Base-by-base conservation (phyloP, 2,329 filamentous ascomycete species). In the Cryphonectria japonica region DNA sequence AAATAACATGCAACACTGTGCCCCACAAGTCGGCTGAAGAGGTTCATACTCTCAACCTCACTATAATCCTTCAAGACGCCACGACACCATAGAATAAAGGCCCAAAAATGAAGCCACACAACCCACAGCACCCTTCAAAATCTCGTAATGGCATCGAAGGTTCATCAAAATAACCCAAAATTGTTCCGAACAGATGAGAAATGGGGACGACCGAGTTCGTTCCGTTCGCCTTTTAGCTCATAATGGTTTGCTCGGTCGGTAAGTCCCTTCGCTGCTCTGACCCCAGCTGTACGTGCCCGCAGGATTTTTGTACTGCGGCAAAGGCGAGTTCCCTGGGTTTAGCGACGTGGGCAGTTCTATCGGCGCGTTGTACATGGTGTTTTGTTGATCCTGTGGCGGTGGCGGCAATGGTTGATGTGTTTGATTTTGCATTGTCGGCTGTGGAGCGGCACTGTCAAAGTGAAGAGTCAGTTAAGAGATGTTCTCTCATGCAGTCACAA, bases 291-390 rank as follows among this genome's bases (percentile, higher is more conserved):
- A 79, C 68, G 65, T 73, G 73, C 71, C 73, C 37, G 57, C 65
- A 9, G 34, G 5, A 72, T 72, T 73, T 54, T 74, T 74, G 61
- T 82, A 82, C 39, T 71, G 73, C 1, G 82, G 82, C n/a, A 80
- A 74, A 19, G 79, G 78, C 29, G 79, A 80, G 59, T 78, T 76
- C 1, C 75, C 78, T 1, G 77, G 78, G 5, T 78, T 77, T 1
- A 71, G 66, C 9, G 77, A 79, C 1, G 77, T 73, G 4, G 82
- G 79, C 1, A 84, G 74, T 72, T 84, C 83, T 0, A 78, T 79
- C 0, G 78, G 77, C 14, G 75, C 64, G n/a, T 69, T 19, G 1
- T 71, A 60, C 3, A n/a, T 14, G 26, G 63, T 26, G 57, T 16
- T 59, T 13, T 29, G 37, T 64, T 46, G 60, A 3, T 39, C 19